Base-by-base conservation (phyloP, 352 stramenopile genomes). In the Phytophthora citricola region DNA sequence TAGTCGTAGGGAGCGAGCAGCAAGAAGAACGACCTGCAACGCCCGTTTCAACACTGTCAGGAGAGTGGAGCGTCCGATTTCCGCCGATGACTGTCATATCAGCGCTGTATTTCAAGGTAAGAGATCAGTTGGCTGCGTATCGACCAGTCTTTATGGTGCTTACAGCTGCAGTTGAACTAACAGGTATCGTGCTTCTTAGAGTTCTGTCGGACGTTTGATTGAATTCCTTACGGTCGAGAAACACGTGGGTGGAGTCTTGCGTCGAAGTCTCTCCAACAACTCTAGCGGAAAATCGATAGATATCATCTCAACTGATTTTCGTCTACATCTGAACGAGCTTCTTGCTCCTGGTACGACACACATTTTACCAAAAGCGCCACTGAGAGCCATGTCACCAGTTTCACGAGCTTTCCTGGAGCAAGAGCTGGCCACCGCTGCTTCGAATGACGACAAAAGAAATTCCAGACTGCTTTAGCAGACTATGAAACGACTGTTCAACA, bases 401-500 rank as follows among this genome's bases (percentile, higher is more conserved):
- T 53, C 81, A 12, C 74, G 73, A 34, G 76, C 85, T 24, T 41
- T 67, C 7, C 40, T 93, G 2, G 87, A 94, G 60, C 79, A 91
- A 45, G 80, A 89, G 31, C 52, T 93, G 2, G 72, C 76, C 17
- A 51, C n/a, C 41, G 66, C 80, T 1, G 34, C 70, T 14, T 78
- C 79, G 9, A 83, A 77, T 38, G 87, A 94, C 20, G 87, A 94
- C 20, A 94, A 92, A 94, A 91, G 68, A 85, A 83, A 38, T 51
- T 88, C 3, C 87, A 93, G 40, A 56, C 69, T 20, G 69, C 83
- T 14, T 27, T 94, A 29, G 78, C 64, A 43, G 87, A 94, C 17
- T 93, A 90, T 59, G 84, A 94, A 14, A 46, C 67, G 3, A 70
- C 68, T 44, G 51, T 74, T 15, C 68, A 82, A 31, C 57, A 75